Evolutionary conservation across 1,284 basidiomycete species (phyloP).

Genomic region (Leccinum fuscescens): DNA sequence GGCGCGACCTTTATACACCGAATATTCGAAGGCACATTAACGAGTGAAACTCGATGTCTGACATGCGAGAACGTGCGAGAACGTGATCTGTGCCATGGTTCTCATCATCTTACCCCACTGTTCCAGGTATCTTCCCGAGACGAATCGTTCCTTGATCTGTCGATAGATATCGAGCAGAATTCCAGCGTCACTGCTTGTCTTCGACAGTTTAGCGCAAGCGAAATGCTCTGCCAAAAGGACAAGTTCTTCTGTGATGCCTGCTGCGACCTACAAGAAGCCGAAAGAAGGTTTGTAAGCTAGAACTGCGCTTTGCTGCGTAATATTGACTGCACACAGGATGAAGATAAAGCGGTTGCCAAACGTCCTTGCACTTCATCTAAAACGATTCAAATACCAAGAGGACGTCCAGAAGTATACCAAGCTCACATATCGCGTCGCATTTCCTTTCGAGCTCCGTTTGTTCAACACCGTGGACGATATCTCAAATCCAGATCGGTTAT

Average conservation of each 20-base stretch:
- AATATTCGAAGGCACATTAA: slow-evolving; percentile 90
- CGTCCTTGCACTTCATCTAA: slow-evolving; percentile 91
- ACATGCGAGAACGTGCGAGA: slow-evolving; percentile 87
- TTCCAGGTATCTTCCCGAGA: slow-evolving; percentile 88
- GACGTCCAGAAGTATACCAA: slow-evolving; percentile 88
- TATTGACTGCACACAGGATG: slow-evolving; percentile 63
- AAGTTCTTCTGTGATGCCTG: slow-evolving; percentile 99
- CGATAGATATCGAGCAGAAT: slow-evolving; percentile 98
- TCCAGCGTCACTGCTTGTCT: slow-evolving; percentile 94
- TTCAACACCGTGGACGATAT: slow-evolving; percentile 97
- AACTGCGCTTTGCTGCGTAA: slow-evolving; percentile 1
- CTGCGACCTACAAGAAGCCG: slow-evolving; percentile 95
- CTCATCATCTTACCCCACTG: slow-evolving; percentile 11
- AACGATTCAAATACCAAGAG: slow-evolving; percentile 98
- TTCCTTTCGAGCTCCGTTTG: slow-evolving; percentile 89
- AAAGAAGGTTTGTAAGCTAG: slow-evolving; percentile 70
- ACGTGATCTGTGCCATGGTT: neutral
- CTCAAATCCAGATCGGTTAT: slow-evolving; percentile 84
- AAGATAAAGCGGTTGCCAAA: slow-evolving; percentile 97
- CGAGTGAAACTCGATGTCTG: slow-evolving; percentile 95
- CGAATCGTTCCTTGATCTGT: slow-evolving; percentile 94
- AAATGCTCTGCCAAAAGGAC: slow-evolving; percentile 97
- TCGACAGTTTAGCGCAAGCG: slow-evolving; percentile 93
- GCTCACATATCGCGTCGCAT: slow-evolving; percentile 93
- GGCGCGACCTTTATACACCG: slow-evolving; percentile 84